Conservation (phyloP, 2,329 filamentous ascomycete species). For the Fusarium veterinarium region DNA sequence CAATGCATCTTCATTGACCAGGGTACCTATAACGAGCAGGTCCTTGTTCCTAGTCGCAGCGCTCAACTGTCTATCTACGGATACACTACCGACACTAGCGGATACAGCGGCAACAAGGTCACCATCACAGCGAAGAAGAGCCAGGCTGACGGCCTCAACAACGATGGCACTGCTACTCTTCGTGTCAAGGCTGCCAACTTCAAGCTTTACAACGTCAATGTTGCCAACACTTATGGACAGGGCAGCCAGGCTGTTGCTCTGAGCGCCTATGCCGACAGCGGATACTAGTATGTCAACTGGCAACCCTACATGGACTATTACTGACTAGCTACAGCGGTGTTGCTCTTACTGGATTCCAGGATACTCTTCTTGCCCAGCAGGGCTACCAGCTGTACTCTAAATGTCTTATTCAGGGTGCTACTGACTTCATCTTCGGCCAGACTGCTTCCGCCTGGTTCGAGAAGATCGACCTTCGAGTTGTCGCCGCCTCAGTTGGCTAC, state of each 20-base stretch:
- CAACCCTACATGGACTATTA: fast-evolving
- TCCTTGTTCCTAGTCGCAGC: conserved; percentile 61
- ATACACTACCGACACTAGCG: conserved; percentile 61
- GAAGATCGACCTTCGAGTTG: conserved; percentile 53
- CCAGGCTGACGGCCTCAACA: conserved; percentile 60
- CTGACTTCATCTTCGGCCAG: conserved; percentile 63
- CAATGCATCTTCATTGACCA: conserved; percentile 76
- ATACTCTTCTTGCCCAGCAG: conserved; percentile 60
- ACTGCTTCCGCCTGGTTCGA: conserved; percentile 58
- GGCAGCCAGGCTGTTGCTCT: conserved; percentile 61
- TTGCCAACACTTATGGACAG: conserved; percentile 59
- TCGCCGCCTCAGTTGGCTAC: conserved; percentile 52
- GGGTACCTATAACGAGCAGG: conserved; percentile 62
- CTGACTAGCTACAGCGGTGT: conserved; percentile 45
- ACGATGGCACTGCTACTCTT: conserved; percentile 64
- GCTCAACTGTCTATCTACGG: conserved; percentile 68
- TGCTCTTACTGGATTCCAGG: conserved; percentile 60
- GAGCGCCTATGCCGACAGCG: conserved; percentile 56
- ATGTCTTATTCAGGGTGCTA: conserved; percentile 59
- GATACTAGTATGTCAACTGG: conserved; percentile 52
- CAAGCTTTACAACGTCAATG: conserved; percentile 71
- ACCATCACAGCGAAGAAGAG: conserved; percentile 57
- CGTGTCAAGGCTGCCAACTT: conserved; percentile 61
- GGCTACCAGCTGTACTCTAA: conserved; percentile 61
- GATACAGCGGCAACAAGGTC: conserved; percentile 67